Percentiles rank a stretch among this genome's conserved stretches.
Evolutionary conservation across 257 asterid genomes (phyloP).

Genomic region (Solanum bulbocastanum): DNA sequence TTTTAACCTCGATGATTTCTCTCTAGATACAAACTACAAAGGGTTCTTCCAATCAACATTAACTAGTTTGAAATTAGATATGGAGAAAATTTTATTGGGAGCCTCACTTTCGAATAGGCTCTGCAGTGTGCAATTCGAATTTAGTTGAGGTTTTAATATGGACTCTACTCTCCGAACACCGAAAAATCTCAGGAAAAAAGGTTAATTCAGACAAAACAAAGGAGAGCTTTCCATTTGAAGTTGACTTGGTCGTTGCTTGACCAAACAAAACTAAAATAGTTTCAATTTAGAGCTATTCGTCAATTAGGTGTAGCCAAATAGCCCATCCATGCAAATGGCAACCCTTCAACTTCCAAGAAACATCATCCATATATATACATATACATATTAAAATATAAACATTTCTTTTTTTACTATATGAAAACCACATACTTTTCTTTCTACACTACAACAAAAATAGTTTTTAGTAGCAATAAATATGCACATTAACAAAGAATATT

Average conservation of each 20-base stretch:
- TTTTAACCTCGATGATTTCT: neutral
- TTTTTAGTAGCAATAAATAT: no score
- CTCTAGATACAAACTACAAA: neutral
- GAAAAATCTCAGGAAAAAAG: neutral
- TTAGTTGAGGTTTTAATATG: no score
- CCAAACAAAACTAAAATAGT: neutral
- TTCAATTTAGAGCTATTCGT: neutral
- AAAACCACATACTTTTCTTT: neutral
- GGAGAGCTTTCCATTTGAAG: neutral
- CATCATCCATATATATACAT: no score
- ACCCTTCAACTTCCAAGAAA: no score
- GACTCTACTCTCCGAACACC: rapidly evolving
- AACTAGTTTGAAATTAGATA: neutral
- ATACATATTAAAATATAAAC: neutral
- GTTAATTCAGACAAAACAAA: neutral
- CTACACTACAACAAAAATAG: neutral
- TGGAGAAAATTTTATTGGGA: neutral
- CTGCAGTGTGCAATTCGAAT: no score
- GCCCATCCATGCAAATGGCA: neutral
- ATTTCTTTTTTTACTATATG: neutral
- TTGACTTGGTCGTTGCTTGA: neutral
- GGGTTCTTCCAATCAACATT: neutral
- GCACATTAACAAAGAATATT: no score
- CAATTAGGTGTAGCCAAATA: neutral
- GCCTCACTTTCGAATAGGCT: neutral